phyloP scores from a whole-genome alignment of 1,139 yeast genomes.

The Yamadazyma jaroonii region DNA sequence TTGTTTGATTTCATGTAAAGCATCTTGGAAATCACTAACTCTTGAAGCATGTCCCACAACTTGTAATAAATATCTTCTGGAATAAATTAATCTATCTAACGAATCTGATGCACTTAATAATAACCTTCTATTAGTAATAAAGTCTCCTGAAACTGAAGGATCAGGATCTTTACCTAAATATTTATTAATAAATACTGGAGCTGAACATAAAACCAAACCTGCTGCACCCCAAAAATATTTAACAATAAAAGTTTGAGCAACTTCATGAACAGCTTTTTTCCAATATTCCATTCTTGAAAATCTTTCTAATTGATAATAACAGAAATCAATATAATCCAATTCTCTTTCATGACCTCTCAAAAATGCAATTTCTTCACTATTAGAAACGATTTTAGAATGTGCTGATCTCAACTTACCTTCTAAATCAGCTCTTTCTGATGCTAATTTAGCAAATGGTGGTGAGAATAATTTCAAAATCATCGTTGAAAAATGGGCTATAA shows the following conservation, averaged over 20 bases:
- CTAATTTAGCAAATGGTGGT: constrained; percentile 86
- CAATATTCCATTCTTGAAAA: constrained; percentile 78
- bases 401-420: constrained; percentile 85
- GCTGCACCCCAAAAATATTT: constrained; percentile 97
- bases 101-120: constrained; percentile 85
- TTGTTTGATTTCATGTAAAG: constrained; percentile 51
- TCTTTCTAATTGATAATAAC: constrained; percentile 78
- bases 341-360: constrained; percentile 81
- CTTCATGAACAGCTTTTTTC: constrained; percentile 71
- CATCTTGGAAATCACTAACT: constrained; percentile 67
- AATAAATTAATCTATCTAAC: constrained; percentile 80
- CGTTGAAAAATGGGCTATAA: constrained; percentile 80
- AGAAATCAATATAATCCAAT: constrained; percentile 70
- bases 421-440: constrained; percentile 72
- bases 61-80: constrained; percentile 82
- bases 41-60: constrained; percentile 82
- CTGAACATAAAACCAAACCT: constrained; percentile 82
- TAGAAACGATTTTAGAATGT: constrained; percentile 77
- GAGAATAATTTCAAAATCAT: constrained; percentile 70
- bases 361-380: constrained; percentile 84
- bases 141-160: constrained; percentile 64
- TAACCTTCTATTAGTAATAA: constrained; percentile 87
- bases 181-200: constrained; percentile 78
- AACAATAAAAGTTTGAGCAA: constrained; percentile 79
- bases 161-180: constrained; percentile 49